Evolutionary conservation across 23 red algal genomes (phyloP).

Genomic region (Chondrus crispus): DNA sequence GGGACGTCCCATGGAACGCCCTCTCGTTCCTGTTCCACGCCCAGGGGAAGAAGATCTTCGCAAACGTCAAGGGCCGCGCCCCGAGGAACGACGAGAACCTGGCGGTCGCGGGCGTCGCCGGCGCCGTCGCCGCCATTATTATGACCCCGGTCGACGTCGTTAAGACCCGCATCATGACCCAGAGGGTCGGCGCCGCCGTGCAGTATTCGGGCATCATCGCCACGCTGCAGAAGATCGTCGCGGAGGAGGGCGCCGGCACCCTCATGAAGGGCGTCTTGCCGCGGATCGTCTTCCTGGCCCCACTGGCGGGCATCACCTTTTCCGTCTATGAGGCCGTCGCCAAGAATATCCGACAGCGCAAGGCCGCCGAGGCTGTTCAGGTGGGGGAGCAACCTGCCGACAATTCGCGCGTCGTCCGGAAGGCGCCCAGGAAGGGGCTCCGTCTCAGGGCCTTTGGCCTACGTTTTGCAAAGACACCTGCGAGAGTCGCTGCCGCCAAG

Average conservation of each 20-base stretch:
- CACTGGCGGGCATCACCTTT: slow-evolving; percentile 96
- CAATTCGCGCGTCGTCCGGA: not conserved
- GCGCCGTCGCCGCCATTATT: slow-evolving; percentile 87
- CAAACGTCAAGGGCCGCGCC: slow-evolving; percentile 35
- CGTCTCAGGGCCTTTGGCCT: not conserved
- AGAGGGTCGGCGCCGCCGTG: slow-evolving; percentile 54
- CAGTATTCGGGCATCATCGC: slow-evolving; percentile 77
- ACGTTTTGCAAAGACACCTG: slow-evolving; percentile 39
- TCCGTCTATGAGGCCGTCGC: slow-evolving; percentile 92
- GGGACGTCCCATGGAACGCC: slow-evolving; percentile 99
- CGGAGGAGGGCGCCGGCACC: slow-evolving; percentile 86
- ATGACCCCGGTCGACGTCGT: slow-evolving; percentile 99
- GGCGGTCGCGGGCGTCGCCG: slow-evolving; percentile 72
- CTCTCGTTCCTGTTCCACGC: slow-evolving; percentile 95
- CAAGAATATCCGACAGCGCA: slow-evolving; percentile 56
- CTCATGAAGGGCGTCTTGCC: slow-evolving; percentile 95
- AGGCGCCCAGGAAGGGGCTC: not conserved
- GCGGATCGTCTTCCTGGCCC: slow-evolving; percentile 90
- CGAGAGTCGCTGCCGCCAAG: slow-evolving; percentile 19
- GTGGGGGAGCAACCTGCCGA: not conserved
- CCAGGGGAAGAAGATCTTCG: slow-evolving; percentile 81
- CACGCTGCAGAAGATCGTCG: slow-evolving; percentile 74
- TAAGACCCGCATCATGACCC: slow-evolving; percentile 98
- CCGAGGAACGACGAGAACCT: slow-evolving; percentile 90
- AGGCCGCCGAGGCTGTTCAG: slow-evolving; percentile 7